Evolutionary conservation across 1,139 yeast species (phyloP).

Genomic region (Pneumocystis wakefieldiae): DNA sequence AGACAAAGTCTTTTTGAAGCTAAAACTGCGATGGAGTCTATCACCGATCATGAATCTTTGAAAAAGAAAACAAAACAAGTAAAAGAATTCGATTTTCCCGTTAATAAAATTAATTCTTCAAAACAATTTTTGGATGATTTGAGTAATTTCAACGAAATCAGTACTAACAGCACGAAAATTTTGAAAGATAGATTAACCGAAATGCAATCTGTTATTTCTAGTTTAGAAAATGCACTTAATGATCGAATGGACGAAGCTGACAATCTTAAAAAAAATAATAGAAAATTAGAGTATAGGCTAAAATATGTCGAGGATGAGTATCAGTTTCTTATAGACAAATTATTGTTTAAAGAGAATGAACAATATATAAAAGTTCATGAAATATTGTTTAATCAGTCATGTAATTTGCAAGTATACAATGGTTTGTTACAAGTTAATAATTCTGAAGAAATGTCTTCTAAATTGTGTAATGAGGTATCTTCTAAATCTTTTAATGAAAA

Average conservation of each 20-base stretch:
- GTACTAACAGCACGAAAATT: conserved; percentile 1
- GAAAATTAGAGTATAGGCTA: conserved; percentile 8
- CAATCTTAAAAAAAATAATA: conserved; percentile 6
- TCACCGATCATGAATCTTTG: conserved; percentile 15
- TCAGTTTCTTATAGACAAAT: not conserved
- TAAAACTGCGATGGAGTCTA: conserved; percentile 10
- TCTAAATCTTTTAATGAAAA: not conserved
- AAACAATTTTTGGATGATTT: conserved; percentile 1
- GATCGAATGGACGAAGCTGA: conserved; percentile 12
- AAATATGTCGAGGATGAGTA: conserved; percentile 5
- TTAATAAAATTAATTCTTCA: not conserved
- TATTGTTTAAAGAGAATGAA: not conserved
- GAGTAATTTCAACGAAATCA: conserved; percentile 2
- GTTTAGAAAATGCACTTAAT: conserved; percentile 9
- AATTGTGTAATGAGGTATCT: not conserved
- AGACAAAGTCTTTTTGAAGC: conserved; percentile 14
- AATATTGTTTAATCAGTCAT: not conserved
- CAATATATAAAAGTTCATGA: not conserved
- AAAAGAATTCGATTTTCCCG: conserved; percentile 4
- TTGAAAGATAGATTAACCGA: conserved; percentile 8
- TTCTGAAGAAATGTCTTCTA: not conserved
- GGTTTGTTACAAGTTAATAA: not conserved
- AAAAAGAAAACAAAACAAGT: conserved; percentile 10
- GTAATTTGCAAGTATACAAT: not conserved
- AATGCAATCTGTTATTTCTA: conserved; percentile 10